Base-by-base conservation (phyloP, 805 yeast species). In the Cyberlindnera mrakii region DNA sequence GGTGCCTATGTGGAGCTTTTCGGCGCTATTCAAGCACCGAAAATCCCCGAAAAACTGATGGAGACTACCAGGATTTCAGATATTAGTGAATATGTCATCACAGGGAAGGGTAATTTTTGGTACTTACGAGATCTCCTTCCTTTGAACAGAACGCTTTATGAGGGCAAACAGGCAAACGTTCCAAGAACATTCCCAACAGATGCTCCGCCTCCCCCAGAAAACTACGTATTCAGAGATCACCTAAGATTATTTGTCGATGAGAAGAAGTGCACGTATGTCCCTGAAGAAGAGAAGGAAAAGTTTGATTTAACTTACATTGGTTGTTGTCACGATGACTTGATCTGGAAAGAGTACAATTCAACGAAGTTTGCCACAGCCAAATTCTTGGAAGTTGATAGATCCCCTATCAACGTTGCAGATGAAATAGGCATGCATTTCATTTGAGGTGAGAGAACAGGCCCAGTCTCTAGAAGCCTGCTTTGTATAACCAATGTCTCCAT, bases 1-100 rank as follows among this genome's bases (percentile, higher is more conserved):
- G 86, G 86, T 9, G 56, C 71, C 10, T 80, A 76, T 52, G 66
- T 80, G 42, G 85, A 80, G 51, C 67, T 80, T 41, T 72, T 77
- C 3, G 87, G 81, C 4, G 59, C 53, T 10, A 42, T 50, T 4
- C 48, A 46, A 33, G 57, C 60, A 2, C 59, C 59, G 35, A 54
- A 52, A 44, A 44, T 56, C 3, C 57, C 59, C 19, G 30, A 23
- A 10, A 45, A 46, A 3, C 5, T 54, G 7, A 19, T 36, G 1
- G 51, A 43, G 10, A 34, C 33, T 16, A 42, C 42, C 1, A 43
- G 39, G 1, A 54, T 50, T 40, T 42, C 44, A 3, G 42, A 44
- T 5, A 6, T 55, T 7, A 35, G 45, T 11, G 53, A 56, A 18
- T 63, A 64, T 43, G 53, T 65, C 33, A 66, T 64, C 37, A 58